Evolutionary conservation across 208 protist species (phyloP).

Genomic region (Acanthamoeba sp.): DNA sequence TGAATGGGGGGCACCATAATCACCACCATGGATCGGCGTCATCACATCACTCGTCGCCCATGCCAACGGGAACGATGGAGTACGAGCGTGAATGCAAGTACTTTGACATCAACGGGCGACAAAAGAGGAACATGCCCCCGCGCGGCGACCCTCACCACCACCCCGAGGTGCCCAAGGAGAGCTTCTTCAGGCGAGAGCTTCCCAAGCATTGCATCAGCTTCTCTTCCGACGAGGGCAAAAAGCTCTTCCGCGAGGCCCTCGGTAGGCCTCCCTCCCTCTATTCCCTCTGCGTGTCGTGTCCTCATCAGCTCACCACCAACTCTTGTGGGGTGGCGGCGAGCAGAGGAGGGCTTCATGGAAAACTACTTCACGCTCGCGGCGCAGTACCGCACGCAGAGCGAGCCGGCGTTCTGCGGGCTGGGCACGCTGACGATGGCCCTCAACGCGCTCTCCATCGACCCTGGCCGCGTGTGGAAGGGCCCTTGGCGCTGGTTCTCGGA

Average conservation of each 20-base stretch:
- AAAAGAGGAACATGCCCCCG: background rate
- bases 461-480: conserved; percentile 90
- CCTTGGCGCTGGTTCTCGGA: conserved; percentile 92
- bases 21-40: too few relatives aligned
- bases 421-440: conserved; percentile 90
- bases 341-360: conserved; percentile 17
- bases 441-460: conserved; percentile 90
- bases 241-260: background rate
- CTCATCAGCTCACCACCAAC: background rate
- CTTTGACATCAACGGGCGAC: conserved; percentile 8
- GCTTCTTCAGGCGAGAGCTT: conserved; percentile 14
- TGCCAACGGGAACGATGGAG: background rate
- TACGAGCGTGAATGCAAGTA: conserved; percentile 2
- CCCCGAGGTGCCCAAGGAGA: conserved; percentile 30
- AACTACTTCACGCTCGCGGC: conserved; percentile 22
- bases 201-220: conserved; percentile 9
- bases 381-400: background rate
- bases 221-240: background rate
- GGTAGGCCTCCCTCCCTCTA: background rate
- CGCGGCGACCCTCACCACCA: background rate
- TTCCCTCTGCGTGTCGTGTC: background rate
- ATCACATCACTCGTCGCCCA: background rate
- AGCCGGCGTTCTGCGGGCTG: conserved; percentile 86
- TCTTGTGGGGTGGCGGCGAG: background rate
- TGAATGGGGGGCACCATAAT: too few relatives aligned